phyloP scores from a whole-genome alignment of 225 moss, liverwort and hornwort species.

The Neckera pumila region DNA sequence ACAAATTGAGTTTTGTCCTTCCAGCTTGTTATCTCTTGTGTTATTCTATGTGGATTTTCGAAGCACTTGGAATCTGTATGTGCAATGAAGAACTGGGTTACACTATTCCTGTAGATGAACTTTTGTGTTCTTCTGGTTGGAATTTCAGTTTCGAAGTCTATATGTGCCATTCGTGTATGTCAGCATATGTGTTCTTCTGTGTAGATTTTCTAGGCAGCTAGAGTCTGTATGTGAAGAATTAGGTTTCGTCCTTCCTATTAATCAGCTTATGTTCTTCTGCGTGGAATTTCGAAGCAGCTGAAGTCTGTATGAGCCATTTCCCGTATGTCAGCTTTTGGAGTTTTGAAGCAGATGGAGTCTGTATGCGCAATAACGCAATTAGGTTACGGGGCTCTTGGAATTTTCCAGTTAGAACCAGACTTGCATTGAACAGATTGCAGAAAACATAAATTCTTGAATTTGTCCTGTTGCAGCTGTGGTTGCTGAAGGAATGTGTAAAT shows the following conservation, averaged over 20 bases:
- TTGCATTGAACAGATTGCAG: background rate
- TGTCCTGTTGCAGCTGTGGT: background rate
- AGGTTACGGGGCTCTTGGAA: background rate
- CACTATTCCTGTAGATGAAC: background rate
- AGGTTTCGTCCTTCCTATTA: background rate
- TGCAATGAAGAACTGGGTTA: background rate
- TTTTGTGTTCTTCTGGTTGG: background rate
- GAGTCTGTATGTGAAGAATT: background rate
- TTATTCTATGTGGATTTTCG: background rate
- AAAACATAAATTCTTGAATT: background rate
- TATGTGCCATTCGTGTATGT: background rate
- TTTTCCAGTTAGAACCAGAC: background rate
- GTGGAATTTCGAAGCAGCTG: background rate
- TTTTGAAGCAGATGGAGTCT: background rate
- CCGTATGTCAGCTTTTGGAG: background rate
- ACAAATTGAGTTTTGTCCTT: background rate
- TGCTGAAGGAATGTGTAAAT: slow-evolving; percentile 19
- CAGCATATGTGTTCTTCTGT: background rate
- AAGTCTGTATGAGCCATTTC: background rate
- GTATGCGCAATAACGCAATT: background rate
- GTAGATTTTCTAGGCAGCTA: background rate
- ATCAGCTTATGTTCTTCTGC: background rate
- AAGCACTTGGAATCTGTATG: background rate
- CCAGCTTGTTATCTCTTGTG: background rate
- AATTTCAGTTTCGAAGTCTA: background rate